A percentile compares a stretch with the other conserved stretches of the same genome.
phyloP scores from a whole-genome alignment of 2,329 filamentous ascomycete species.

The Penicillium corylophilum region DNA sequence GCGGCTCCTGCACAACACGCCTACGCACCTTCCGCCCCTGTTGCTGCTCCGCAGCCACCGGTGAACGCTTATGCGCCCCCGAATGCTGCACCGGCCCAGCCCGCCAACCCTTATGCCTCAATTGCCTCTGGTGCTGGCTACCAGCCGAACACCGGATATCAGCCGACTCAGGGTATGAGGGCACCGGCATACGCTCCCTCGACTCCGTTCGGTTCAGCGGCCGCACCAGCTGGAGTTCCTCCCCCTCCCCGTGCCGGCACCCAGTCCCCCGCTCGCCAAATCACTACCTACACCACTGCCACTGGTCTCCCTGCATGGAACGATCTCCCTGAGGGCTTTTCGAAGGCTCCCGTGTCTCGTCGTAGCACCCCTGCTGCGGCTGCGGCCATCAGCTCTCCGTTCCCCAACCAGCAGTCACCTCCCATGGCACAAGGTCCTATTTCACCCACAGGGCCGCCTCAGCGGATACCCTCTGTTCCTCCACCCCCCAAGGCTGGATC shows the following conservation, averaged over 20 bases:
- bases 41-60: conserved; percentile 17
- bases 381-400: conserved; percentile 71
- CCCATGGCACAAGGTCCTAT: conserved; percentile 35
- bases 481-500: conserved; percentile 80
- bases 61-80: conserved; percentile 19
- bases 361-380: conserved; percentile 68
- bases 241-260: conserved; percentile 66
- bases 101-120: conserved; percentile 33
- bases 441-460: conserved; percentile 60
- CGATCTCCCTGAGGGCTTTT: conserved; percentile 80
- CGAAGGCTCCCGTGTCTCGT: conserved; percentile 69
- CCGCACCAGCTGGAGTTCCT: conserved; percentile 48
- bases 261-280: conserved; percentile 60
- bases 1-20: conserved; percentile 44
- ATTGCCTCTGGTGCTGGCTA: conserved; percentile 33
- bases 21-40: conserved; percentile 49
- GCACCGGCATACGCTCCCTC: conserved; percentile 42
- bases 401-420: conserved; percentile 66
- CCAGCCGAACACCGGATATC: conserved; percentile 52
- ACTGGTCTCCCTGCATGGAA: conserved; percentile 86
- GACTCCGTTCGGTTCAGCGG: conserved; percentile 47
- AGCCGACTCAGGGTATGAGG: conserved; percentile 48
- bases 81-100: conserved; percentile 14
- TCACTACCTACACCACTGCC: conserved; percentile 62
- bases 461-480: conserved; percentile 69